Percentiles rank a stretch among this genome's conserved stretches.
Conservation (phyloP, 2,329 filamentous ascomycete genomes). For the Colletotrichum gigasporum region DNA sequence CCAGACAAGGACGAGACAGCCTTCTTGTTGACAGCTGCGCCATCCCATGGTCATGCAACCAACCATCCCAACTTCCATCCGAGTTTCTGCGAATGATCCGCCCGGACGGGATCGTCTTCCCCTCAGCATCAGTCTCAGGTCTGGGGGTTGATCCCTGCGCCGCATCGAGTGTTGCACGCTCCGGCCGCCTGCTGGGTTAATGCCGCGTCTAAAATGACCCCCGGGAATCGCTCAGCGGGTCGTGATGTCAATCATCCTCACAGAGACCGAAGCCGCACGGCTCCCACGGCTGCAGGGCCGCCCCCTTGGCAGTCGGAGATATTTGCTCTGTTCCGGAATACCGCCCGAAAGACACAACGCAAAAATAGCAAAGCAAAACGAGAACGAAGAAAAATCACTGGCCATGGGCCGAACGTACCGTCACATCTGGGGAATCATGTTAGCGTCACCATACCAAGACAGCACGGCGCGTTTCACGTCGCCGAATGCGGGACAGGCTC, state of each 20-base stretch:
- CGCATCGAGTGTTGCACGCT: slow-evolving; percentile 36
- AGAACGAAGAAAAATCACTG: slow-evolving; percentile 14
- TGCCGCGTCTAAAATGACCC: slow-evolving; percentile 38
- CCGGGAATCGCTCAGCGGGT: slow-evolving; percentile 37
- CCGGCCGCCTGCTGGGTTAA: slow-evolving; percentile 36
- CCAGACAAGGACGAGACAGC: slow-evolving; percentile 2
- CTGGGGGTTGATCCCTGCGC: slow-evolving; percentile 33
- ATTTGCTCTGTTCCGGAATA: background rate
- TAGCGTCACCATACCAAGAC: slow-evolving; percentile 23
- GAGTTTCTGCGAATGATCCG: slow-evolving; percentile 22
- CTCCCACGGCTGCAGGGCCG: slow-evolving; percentile 30
- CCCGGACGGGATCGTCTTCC: slow-evolving; percentile 26
- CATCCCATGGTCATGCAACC: slow-evolving; percentile 20
- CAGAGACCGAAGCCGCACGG: slow-evolving; percentile 33
- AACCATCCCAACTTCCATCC: slow-evolving; percentile 23
- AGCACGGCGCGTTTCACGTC: background rate
- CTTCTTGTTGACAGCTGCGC: slow-evolving; percentile 19
- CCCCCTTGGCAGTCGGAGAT: slow-evolving; percentile 27
- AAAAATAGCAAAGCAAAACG: slow-evolving; percentile 15
- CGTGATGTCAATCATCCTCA: slow-evolving; percentile 37
- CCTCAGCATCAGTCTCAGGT: slow-evolving; percentile 37
- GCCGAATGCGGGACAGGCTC: background rate
- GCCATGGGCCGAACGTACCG: slow-evolving; percentile 59
- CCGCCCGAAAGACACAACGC: slow-evolving; percentile 11
- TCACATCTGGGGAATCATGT: slow-evolving; percentile 60